Evolutionary conservation across 1,139 yeast genomes (phyloP), one percentile per base, ranked within the genome.

Genomic region (Saccharomycopsis crataegensis): DNA sequence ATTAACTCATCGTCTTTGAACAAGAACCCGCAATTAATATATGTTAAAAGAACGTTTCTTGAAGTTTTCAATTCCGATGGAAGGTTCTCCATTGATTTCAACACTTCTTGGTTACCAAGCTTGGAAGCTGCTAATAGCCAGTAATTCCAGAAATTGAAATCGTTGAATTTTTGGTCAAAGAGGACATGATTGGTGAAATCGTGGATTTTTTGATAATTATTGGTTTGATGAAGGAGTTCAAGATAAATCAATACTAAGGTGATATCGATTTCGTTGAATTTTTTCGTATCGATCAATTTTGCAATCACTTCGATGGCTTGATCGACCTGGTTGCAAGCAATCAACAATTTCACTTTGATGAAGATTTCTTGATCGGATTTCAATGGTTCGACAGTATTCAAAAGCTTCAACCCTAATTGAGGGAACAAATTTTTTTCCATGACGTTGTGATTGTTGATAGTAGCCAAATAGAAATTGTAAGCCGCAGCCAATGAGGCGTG

Each of bases 91-190:
- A 53, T 46, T 8, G 28, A 17, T 17, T 49, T 22, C 36, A 36
- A 46, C 9, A 53, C 28, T 22, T 56, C 60, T 38, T 48, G 48
- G 22, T 58, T 61, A 1, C 63, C 67, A 28, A 74, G 57, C 38
- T 73, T 60, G 9, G 66, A 60, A 0, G 75, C 74, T 1, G 90
- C 71, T 48, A 68, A 65, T 34, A 83, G 72, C 54, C 77, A 68
- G 40, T 69, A 64, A 54, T 74, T 76, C 88, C 87, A 82, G 11
- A 83, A 75, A 59, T 79, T 76, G 67, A 76, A 82, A 62, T 82
- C 87, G 60, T 83, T 80, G 53, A 80, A 75, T 5, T 70, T 66
- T 43, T 73, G 69, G 2, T 68, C 69, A 36, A 75, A 68, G 9
- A 82, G 61, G n/a, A 77, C 68, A 1, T 64, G 56, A 1, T 61